These are phyloP conservation scores for Paracoccidioides brasiliensis DNA, from an alignment of 2,329 filamentous ascomycete genomes.

Conservation along the genomic window DNA sequence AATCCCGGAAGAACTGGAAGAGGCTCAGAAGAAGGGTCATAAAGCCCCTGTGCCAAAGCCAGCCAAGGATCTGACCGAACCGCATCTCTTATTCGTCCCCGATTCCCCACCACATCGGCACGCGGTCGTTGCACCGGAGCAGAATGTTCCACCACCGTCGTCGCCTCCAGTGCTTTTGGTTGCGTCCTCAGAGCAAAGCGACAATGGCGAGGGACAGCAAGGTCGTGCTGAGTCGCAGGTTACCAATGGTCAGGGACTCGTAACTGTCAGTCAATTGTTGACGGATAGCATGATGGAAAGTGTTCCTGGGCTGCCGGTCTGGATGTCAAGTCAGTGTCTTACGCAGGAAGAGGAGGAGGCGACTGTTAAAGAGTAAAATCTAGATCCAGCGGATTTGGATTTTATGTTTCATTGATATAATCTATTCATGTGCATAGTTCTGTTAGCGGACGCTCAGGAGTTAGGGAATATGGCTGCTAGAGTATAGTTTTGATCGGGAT, in stretches of 20 bases:
- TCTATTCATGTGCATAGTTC: too few species aligned
- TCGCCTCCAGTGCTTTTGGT: constrained; percentile 25
- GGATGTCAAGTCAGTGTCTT: constrained; percentile 27
- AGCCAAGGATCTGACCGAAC: constrained; percentile 15
- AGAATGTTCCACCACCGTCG: constrained; percentile 12
- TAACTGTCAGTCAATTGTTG: constrained; percentile 26
- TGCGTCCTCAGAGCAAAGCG: constrained; percentile 26
- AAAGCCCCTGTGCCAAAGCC: constrained; percentile 10
- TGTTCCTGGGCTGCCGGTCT: constrained; percentile 27
- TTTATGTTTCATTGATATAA: not conserved
- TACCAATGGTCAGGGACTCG: constrained; percentile 10
- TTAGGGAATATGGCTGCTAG: too few species aligned
- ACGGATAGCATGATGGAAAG: constrained; percentile 34
- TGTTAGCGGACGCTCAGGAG: too few species aligned
- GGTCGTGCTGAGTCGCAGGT: not conserved
- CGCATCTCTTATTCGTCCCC: constrained; percentile 16
- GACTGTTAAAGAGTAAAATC: not conserved
- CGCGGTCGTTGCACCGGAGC: constrained; percentile 1
- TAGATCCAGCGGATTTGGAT: not conserved
- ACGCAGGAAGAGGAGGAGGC: constrained; percentile 16
- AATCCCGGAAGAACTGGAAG: not conserved
- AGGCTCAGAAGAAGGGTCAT: not conserved
- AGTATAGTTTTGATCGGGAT: too few species aligned
- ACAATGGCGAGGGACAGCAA: constrained; percentile 9
- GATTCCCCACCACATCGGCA: constrained; percentile 21